Base-by-base conservation (phyloP, 75 land plant genomes). In the Azolla pinnata region DNA sequence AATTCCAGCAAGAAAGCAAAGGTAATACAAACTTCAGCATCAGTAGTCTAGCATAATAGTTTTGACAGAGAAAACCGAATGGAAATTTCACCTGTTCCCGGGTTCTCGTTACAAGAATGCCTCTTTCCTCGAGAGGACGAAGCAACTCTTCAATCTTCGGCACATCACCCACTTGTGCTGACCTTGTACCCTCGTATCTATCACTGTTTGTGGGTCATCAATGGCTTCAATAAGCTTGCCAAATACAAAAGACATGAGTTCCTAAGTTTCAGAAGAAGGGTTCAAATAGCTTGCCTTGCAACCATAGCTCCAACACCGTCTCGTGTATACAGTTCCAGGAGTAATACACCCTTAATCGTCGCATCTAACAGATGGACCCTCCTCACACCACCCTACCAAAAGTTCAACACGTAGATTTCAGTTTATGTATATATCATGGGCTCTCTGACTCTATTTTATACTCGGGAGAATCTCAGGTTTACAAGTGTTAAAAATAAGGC, bases 281-380 rank as follows among this genome's bases (percentile, higher is more conserved):
- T n/a, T n/a, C n/a, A n/a, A n/a, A 27, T 5, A 52, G 44, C 55
- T 45, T 60, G 84, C 99, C 90, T 95, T 32, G 97, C 91, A 28
- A 95, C 79, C 99, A 95, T 95, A 16, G 99, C 90, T 14, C 99
- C 99, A 53, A 86, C 76, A 55, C 99, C 99, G 84, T 95, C 99
- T 66, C 99, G 85, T 60, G 84, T 84, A 66, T 81, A 95, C 35
- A 95, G 57, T 63, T 95, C 99, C 25, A 86, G 66, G 7, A 95
- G 75, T 35, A 90, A 44, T 17, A 81, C 86, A 32, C 99, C 99
- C 44, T 79, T 76, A 29, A 75, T 45, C 42, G 91, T 86, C 12
- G 92, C 89, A 76, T 95, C 88, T 40, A 95, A 24, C 40, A 95
- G 56, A 66, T 95, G 99, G 18, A 95, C 99, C 70, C 99, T 81